Conservation (phyloP, 2,329 filamentous ascomycete genomes). For the Amphichorda felina region DNA sequence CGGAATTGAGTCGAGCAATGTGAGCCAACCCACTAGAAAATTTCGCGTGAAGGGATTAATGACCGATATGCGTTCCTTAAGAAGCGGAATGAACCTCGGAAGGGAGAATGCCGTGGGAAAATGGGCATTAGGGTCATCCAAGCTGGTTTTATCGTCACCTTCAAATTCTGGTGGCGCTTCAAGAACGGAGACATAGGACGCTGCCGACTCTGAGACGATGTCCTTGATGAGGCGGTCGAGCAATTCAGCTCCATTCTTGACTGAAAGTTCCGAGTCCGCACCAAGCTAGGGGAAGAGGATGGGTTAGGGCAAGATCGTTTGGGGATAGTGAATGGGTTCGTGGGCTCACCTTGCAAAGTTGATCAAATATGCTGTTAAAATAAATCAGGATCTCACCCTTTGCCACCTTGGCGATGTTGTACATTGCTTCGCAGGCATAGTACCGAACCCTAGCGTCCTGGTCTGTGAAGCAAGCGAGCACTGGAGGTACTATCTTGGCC, state of each 20-base stretch:
- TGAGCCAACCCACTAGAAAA: conserved; percentile 95
- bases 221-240: conserved; percentile 92
- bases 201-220: conserved; percentile 88
- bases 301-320: background rate
- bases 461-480: conserved; percentile 93
- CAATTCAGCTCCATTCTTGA: conserved; percentile 95
- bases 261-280: conserved; percentile 89
- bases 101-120: conserved; percentile 86
- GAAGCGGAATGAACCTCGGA: conserved; percentile 77
- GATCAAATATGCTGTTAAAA: conserved; percentile 98
- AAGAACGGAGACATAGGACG: conserved; percentile 85
- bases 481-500: conserved; percentile 87
- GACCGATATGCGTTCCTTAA: conserved; percentile 89
- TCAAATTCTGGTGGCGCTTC: conserved; percentile 40
- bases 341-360: conserved; percentile 73
- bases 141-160: conserved; percentile 31
- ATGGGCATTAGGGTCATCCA: conserved; percentile 29
- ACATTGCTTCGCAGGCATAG: conserved; percentile 99
- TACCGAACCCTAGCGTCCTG: conserved; percentile 96
- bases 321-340: background rate
- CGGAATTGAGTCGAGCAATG: conserved; percentile 86
- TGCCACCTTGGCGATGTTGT: conserved; percentile 98
- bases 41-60: conserved; percentile 90
- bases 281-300: conserved; percentile 51
- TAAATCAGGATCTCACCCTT: conserved; percentile 96